Conservation (phyloP, 345 rosid genomes). For the Eutrema japonicum region DNA sequence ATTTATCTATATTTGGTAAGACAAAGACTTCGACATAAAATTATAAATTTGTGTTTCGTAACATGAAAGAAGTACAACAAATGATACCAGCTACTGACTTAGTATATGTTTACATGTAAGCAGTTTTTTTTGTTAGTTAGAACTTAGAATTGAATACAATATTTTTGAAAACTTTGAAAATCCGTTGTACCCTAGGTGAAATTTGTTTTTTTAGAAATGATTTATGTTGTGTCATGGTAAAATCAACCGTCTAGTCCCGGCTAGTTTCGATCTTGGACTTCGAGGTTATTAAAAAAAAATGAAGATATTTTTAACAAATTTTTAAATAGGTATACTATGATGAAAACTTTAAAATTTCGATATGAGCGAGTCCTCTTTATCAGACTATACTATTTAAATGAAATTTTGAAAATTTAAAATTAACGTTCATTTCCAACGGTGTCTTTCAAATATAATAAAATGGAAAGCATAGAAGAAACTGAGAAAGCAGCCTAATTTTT, state of each 20-base stretch:
- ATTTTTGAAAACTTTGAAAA: background rate
- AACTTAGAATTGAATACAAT: background rate
- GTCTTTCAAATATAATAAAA: background rate
- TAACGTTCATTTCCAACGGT: too few species aligned
- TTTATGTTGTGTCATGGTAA: too few species aligned
- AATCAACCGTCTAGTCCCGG: too few species aligned
- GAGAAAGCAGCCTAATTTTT: conserved; percentile 22
- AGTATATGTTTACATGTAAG: background rate
- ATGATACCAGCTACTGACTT: background rate
- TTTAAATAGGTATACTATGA: too few species aligned
- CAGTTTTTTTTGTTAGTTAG: background rate
- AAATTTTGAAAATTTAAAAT: too few species aligned
- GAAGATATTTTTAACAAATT: too few species aligned
- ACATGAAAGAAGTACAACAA: conserved; percentile 13
- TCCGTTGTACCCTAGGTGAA: background rate
- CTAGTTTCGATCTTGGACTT: too few species aligned
- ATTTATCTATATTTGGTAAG: conserved; percentile 33
- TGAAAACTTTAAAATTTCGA: too few species aligned
- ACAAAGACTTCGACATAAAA: conserved; percentile 18
- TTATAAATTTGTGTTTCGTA: background rate
- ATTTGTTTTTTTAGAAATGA: too few species aligned
- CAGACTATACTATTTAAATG: too few species aligned
- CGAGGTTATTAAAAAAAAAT: too few species aligned
- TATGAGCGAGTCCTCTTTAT: too few species aligned
- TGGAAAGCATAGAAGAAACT: background rate